phyloP scores from a whole-genome alignment of 352 stramenopile genomes.

The Globisporangium paddicum region DNA sequence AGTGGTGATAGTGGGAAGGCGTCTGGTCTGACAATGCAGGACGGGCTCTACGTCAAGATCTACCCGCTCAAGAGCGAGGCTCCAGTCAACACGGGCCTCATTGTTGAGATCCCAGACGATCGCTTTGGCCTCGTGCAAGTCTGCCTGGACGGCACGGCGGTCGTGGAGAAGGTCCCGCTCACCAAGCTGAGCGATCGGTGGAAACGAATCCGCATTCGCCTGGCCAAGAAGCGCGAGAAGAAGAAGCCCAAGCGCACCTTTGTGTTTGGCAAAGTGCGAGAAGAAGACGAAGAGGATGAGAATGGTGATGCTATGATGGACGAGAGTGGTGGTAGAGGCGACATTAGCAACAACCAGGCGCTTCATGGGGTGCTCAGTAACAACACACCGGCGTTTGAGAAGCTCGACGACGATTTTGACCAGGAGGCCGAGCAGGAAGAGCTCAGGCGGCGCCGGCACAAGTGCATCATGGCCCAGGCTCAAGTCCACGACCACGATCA shows the following conservation, averaged over 20 bases:
- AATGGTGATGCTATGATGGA: not conserved
- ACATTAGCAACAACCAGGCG: not conserved
- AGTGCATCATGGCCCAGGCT: no score
- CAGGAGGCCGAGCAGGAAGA: slow-evolving; percentile 18
- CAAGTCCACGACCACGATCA: not conserved
- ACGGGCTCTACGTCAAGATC: slow-evolving; percentile 63
- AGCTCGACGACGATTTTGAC: slow-evolving; percentile 28
- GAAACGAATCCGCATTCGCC: slow-evolving; percentile 50
- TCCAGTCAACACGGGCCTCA: slow-evolving; percentile 49
- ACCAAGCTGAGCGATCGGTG: slow-evolving; percentile 58
- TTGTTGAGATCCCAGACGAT: slow-evolving; percentile 43
- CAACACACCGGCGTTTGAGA: slow-evolving; percentile 20
- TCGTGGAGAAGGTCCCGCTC: slow-evolving; percentile 45
- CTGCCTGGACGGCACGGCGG: slow-evolving; percentile 47
- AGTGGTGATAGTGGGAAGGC: not conserved
- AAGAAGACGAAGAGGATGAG: not conserved
- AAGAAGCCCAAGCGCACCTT: slow-evolving; percentile 32
- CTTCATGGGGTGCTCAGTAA: not conserved
- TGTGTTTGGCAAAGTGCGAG: slow-evolving; percentile 33
- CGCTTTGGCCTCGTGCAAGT: slow-evolving; percentile 59
- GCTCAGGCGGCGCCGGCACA: slow-evolving; percentile 11
- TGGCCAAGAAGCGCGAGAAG: slow-evolving; percentile 21
- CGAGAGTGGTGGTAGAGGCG: not conserved
- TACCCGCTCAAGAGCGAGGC: slow-evolving; percentile 40
- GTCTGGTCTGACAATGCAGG: slow-evolving; percentile 17